Conservation (phyloP, 306 rosid genomes). For the Lathyrus oleraceus region DNA sequence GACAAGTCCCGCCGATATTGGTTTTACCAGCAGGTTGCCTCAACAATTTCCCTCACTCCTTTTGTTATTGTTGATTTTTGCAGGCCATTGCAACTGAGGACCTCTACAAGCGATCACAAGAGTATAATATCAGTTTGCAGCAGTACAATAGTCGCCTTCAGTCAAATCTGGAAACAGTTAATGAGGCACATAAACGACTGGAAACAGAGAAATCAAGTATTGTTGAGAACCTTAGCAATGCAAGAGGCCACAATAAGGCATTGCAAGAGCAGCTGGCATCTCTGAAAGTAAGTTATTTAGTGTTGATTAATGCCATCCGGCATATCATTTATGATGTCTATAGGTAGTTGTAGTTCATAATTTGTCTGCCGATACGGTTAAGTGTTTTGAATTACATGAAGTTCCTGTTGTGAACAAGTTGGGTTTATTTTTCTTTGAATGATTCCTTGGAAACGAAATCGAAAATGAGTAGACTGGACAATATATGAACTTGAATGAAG, state of each 20-base stretch:
- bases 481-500: background rate
- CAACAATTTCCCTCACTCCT: too few relatives aligned
- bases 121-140: slow-evolving; percentile 79
- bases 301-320: background rate
- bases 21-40: background rate
- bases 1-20: background rate
- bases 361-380: background rate
- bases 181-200: slow-evolving; percentile 59
- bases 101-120: slow-evolving; percentile 75
- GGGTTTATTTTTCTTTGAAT: background rate
- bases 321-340: background rate
- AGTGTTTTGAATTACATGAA: slow-evolving; percentile 14
- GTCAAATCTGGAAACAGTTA: slow-evolving; percentile 63
- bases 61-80: slow-evolving; percentile 28
- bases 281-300: slow-evolving; percentile 53
- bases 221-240: slow-evolving; percentile 74
- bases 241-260: slow-evolving; percentile 82
- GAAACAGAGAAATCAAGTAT: slow-evolving; percentile 82
- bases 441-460: slow-evolving; percentile 1
- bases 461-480: background rate
- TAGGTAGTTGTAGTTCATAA: background rate
- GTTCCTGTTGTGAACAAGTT: background rate
- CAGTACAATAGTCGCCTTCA: slow-evolving; percentile 80
- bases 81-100: slow-evolving; percentile 81
- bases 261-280: slow-evolving; percentile 77